Conservation (phyloP, 2,329 filamentous ascomycete genomes). For the Camptophora hylomeconis region DNA sequence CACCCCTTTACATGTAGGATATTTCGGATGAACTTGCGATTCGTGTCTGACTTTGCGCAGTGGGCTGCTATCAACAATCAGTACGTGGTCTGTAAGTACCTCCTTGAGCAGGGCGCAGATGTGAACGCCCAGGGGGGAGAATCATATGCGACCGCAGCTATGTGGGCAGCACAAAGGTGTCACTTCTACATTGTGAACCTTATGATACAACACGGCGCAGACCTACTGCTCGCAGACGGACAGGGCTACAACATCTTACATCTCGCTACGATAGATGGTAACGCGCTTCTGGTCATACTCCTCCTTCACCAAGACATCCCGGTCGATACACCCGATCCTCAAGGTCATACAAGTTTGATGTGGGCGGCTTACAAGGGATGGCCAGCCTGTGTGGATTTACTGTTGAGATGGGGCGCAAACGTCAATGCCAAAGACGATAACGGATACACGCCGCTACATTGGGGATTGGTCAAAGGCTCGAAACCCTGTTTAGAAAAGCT, state of each 20-base stretch:
- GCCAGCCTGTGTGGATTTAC: slow-evolving; percentile 80
- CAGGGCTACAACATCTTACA: slow-evolving; percentile 98
- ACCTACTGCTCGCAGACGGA: slow-evolving; percentile 80
- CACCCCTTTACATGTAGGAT: slow-evolving; percentile 82
- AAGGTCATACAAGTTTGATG: slow-evolving; percentile 91
- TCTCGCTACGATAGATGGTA: slow-evolving; percentile 93
- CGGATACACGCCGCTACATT: slow-evolving; percentile 88
- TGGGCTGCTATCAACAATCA: slow-evolving; percentile 99
- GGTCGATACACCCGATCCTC: slow-evolving; percentile 78
- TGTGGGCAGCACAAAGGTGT: slow-evolving; percentile 94
- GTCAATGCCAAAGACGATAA: slow-evolving; percentile 83
- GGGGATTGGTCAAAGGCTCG: slow-evolving; percentile 89
- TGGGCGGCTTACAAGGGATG: slow-evolving; percentile 98
- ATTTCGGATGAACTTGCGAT: slow-evolving; percentile 46
- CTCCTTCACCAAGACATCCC: slow-evolving; percentile 91
- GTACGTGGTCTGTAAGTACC: slow-evolving; percentile 90
- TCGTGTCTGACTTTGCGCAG: slow-evolving; percentile 39
- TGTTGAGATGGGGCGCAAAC: slow-evolving; percentile 87
- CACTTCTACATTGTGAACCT: slow-evolving; percentile 95
- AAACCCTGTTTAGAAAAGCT: slow-evolving; percentile 83
- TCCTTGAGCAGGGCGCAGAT: slow-evolving; percentile 73
- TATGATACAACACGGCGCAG: slow-evolving; percentile 78
- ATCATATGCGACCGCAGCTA: slow-evolving; percentile 80
- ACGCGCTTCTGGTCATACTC: slow-evolving; percentile 76
- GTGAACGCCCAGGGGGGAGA: slow-evolving; percentile 94